These are phyloP conservation scores for carrot (Daucus carota) DNA, from an alignment of 129 eudicot species.

Conservation along the genomic window DH1_v3.0 NC_030389.2:6694001-6694500, in stretches of 20 bases:
- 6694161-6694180: neutral
- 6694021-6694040: too few species aligned
- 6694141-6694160: too few species aligned
- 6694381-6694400: slow-evolving; percentile 26
- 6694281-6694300: slow-evolving; percentile 77
- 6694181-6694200: neutral
- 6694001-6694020: too few species aligned
- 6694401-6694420: neutral
- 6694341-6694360: slow-evolving; percentile 74
- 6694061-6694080: too few species aligned
- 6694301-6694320: slow-evolving; percentile 64
- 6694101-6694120: too few species aligned
- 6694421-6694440: neutral
- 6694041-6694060: too few species aligned
- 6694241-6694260: neutral
- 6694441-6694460: neutral
- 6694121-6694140: too few species aligned
- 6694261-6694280: slow-evolving; percentile 34
- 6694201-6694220: neutral
- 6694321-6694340: slow-evolving; percentile 63
- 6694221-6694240: neutral
- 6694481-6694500: neutral
- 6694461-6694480: neutral
- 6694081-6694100: too few species aligned
- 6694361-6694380: slow-evolving; percentile 36